Evolutionary conservation across 2,329 filamentous ascomycete genomes (phyloP), one percentile per base, ranked within the genome.

Genomic region (Cladobotryum mycophilum): DNA sequence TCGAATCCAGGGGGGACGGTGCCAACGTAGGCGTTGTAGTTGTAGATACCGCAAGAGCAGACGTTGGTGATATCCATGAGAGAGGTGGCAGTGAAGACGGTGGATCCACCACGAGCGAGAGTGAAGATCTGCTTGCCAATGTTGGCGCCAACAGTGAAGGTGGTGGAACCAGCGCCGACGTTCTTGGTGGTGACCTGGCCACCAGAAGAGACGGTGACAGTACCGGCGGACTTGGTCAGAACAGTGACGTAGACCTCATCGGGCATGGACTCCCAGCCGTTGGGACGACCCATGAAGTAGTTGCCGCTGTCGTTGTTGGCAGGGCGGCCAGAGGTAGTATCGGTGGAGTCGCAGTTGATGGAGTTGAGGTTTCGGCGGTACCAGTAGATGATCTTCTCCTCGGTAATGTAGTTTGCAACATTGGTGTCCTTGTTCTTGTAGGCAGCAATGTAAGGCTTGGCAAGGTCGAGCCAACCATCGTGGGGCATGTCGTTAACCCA

Each of bases 1-100:
- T 51, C 46, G 22, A 48, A 36, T 14, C 63, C 60, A 2, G 62
- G 60, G 11, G 76, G 75, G 7, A 79, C 62, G 1, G 67, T 72
- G 11, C 76, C 76, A 2, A 77, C 74, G 53, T 76, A 80, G 13
- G 75, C 71, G 52, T 81, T 81, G 66, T 75, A 80, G 63, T 80
- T 80, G 67, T 79, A 79, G 45, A 79, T 66, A 3, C 77, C 75
- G 52, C 74, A 80, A 15, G 71, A 62, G 57, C 78, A 81, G 14
- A 64, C 64, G 40, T 74, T 64, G 1, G 68, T 64, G 36, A 81
- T 72, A 37, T 79, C 69, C 63, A 75, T 76, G n/a, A 73, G 60
- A 9, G 76, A 75, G 0, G 70, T 74, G 6, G 68, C 75, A 12
- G 67, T 67, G 4, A 80, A 54, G 4, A 78, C 67, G 0, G 63